phyloP scores from a whole-genome alignment of 2,329 filamentous ascomycete genomes.

The Dactylellina cionopaga region DNA sequence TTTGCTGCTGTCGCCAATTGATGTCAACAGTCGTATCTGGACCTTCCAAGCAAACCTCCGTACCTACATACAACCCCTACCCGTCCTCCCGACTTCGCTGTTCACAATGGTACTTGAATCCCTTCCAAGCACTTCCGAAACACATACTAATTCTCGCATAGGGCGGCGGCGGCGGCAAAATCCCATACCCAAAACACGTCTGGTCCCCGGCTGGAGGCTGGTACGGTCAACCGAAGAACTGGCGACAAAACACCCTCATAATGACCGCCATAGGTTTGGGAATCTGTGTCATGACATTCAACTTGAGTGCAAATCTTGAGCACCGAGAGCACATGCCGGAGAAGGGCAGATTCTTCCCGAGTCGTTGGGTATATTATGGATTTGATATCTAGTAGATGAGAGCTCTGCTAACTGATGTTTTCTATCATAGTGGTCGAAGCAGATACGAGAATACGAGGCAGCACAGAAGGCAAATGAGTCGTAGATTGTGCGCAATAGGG shows the following conservation, averaged over 20 bases:
- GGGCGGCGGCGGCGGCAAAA: constrained; percentile 79
- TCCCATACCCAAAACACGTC: constrained; percentile 95
- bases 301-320: constrained; percentile 78
- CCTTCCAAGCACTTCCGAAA: not conserved
- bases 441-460: constrained; percentile 58
- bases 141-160: constrained; percentile 18
- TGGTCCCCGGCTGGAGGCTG: constrained; percentile 98
- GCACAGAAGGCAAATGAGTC: constrained; percentile 39
- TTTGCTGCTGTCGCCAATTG: constrained; percentile 2
- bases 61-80: not conserved
- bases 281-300: constrained; percentile 75
- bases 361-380: constrained; percentile 74
- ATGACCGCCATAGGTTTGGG: constrained; percentile 75
- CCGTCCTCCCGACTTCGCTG: constrained; percentile 1
- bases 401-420: not conserved
- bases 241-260: constrained; percentile 88
- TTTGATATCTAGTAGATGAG: not conserved
- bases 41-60: constrained; percentile 5
- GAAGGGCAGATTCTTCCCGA: constrained; percentile 80
- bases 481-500: not conserved
- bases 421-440: constrained; percentile 30
- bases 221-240: constrained; percentile 95
- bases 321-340: constrained; percentile 79
- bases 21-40: constrained; percentile 17
- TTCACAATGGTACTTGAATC: constrained; percentile 52